Base-by-base conservation (phyloP, 768 basidiomycete genomes). In the button mushroom (Agaricus bisporus) region DNA sequence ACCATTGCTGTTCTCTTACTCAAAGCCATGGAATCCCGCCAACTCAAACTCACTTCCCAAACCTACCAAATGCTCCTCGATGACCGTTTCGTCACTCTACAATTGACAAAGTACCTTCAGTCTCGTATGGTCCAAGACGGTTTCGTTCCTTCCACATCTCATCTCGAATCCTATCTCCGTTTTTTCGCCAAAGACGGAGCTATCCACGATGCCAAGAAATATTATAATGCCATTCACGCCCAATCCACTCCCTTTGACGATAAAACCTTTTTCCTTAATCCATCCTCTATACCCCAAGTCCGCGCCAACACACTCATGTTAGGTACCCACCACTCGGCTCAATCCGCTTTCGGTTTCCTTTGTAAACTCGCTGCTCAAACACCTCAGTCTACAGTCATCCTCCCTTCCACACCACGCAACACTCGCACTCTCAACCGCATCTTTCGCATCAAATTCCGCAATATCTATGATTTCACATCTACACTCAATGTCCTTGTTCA, bases 21-120 rank as follows among this genome's bases (percentile, higher is more conserved):
- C 38, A 62, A 63, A 18, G 65, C 73, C 9, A 82, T 84, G 80
- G 70, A 77, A 20, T 63, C 66, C 2, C 72, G 76, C 17, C 65
- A 71, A 47, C 61, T 82, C 15, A 58, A 61, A 6, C 69, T 83
- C 26, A 65, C 64, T 51, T 57, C 67, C 3, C 58, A 68, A 12
- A 81, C 80, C 0, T 80, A 78, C 57, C 59, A 69, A 7, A 60
- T 66, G 0, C 66, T 85, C 0, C 71, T 83, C 42, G 68, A 68
- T 39, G 77, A 83, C 58, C 72, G 76, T 0, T 78, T 78, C 55
- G 69, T 82, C 36, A 76, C 77, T 0, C 62, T 77, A 0, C 73
- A 79, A 43, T 66, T 86, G 50, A 69, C 80, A 12, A 73, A 74
- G 41, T 70, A 70, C 36, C 67, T 86, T 17, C 75, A 67, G 11